These are phyloP conservation scores for Stenogyne calaminthoides DNA, from an alignment of 305 asterid species.

Conservation along the genomic window DNA sequence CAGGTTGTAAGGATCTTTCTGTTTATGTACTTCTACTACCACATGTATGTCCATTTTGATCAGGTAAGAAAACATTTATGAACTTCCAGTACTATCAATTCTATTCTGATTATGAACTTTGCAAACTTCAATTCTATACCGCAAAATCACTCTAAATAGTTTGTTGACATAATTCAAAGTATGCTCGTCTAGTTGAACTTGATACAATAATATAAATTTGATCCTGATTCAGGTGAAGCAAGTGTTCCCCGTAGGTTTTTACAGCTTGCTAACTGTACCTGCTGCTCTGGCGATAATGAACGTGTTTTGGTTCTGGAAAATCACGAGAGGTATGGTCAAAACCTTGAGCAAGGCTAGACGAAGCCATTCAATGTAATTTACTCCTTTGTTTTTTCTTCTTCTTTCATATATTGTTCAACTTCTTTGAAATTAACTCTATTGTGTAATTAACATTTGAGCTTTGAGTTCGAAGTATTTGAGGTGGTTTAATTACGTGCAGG, in stretches of 20 bases:
- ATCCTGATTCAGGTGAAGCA: conserved; percentile 56
- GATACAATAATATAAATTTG: background rate
- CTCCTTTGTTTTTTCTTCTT: background rate
- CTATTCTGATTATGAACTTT: background rate
- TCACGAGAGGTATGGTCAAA: conserved; percentile 66
- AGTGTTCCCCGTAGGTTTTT: conserved; percentile 66
- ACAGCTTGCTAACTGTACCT: conserved; percentile 47
- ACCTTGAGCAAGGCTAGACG: conserved; percentile 65
- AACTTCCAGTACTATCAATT: background rate
- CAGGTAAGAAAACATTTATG: conserved; percentile 46
- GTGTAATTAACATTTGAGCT: background rate
- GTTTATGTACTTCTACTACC: conserved; percentile 68
- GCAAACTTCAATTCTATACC: background rate
- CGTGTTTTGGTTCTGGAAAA: conserved; percentile 80
- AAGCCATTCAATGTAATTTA: conserved; percentile 32
- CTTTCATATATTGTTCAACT: conserved; percentile 5
- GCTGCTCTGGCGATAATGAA: conserved; percentile 64
- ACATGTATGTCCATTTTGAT: conserved; percentile 71
- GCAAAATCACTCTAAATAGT: background rate
- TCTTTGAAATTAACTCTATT: background rate
- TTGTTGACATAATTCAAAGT: background rate
- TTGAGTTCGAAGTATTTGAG: background rate
- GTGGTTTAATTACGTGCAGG: background rate
- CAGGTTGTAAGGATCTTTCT: conserved; percentile 82
- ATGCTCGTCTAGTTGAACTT: background rate